Conservation (phyloP, 805 yeast species). For the Kluyveromyces dobzhanskii region DNA sequence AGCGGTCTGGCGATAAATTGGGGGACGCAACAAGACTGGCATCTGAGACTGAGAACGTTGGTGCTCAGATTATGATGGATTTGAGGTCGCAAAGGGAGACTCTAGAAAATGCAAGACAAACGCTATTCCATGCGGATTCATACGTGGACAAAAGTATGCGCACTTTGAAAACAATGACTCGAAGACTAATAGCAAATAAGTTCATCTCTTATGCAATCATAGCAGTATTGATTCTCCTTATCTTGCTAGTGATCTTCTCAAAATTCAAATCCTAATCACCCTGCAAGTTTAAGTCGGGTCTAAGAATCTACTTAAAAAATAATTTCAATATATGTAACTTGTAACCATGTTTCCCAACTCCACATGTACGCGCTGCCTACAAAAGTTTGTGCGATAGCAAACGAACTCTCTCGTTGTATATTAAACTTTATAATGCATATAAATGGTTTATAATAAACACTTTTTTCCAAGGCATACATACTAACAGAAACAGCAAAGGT, state of each 20-base stretch:
- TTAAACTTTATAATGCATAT: too few relatives aligned
- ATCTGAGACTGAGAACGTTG: slow-evolving; percentile 83
- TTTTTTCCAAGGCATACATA: too few relatives aligned
- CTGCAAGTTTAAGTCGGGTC: too few relatives aligned
- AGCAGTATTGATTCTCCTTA: slow-evolving; percentile 73
- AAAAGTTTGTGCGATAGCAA: too few relatives aligned
- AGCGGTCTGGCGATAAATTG: slow-evolving; percentile 72
- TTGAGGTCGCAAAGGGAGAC: slow-evolving; percentile 92
- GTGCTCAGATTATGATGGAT: slow-evolving; percentile 83
- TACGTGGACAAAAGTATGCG: slow-evolving; percentile 85
- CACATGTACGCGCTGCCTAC: too few relatives aligned
- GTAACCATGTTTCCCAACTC: too few relatives aligned
- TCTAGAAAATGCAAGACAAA: slow-evolving; percentile 73
- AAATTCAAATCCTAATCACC: slow-evolving; percentile 49
- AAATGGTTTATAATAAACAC: too few relatives aligned
- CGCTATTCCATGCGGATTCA: slow-evolving; percentile 81
- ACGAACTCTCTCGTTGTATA: too few relatives aligned
- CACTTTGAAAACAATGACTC: slow-evolving; percentile 83
- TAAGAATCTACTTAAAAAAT: too few relatives aligned
- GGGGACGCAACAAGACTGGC: slow-evolving; percentile 87
- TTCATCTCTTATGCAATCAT: slow-evolving; percentile 86
- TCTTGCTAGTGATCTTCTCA: slow-evolving; percentile 73
- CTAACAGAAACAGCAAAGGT: too few relatives aligned
- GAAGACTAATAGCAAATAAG: slow-evolving; percentile 87
- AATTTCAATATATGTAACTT: too few relatives aligned